Evolutionary conservation across 139 green algal species (phyloP).

Genomic region (Mychonastes homosphaera): DNA sequence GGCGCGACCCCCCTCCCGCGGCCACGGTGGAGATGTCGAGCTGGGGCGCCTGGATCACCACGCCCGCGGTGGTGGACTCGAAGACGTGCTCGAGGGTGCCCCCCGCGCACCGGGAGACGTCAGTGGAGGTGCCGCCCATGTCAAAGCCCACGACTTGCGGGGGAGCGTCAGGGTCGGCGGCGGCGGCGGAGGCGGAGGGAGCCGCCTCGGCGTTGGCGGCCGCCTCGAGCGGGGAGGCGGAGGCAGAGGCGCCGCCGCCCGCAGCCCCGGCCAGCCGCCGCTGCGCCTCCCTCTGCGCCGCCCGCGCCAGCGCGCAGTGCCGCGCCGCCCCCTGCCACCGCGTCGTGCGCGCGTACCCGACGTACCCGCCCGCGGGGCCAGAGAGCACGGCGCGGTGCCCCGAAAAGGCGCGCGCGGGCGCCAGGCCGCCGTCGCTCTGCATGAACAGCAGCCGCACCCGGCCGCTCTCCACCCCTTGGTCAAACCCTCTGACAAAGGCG

Average conservation of each 20-base stretch:
- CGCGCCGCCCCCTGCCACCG: slow-evolving; percentile 35
- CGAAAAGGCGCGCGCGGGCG: slow-evolving; percentile 59
- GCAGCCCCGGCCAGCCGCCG: no score
- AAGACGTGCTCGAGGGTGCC: slow-evolving; percentile 84
- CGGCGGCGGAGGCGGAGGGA: no score
- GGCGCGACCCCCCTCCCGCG: slow-evolving; percentile 76
- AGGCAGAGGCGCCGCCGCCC: no score
- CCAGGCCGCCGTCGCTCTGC: slow-evolving; percentile 82
- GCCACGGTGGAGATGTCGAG: slow-evolving; percentile 98
- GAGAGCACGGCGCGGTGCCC: slow-evolving; percentile 91
- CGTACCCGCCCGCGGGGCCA: slow-evolving; percentile 80
- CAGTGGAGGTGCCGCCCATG: slow-evolving; percentile 85
- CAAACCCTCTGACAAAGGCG: slow-evolving; percentile 75
- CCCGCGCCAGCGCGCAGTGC: no score
- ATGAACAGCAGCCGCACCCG: slow-evolving; percentile 73
- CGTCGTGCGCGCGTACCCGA: slow-evolving; percentile 81
- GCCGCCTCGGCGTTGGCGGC: no score
- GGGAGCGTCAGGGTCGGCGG: no score
- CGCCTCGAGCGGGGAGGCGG: no score
- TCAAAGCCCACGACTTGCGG: slow-evolving; percentile 93
- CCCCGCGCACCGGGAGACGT: slow-evolving; percentile 86
- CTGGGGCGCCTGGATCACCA: slow-evolving; percentile 56
- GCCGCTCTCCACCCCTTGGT: slow-evolving; percentile 53
- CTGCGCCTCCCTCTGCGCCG: no score
- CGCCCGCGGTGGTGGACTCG: slow-evolving; percentile 84